A percentile compares a stretch with the other conserved stretches of the same genome.
phyloP scores from a whole-genome alignment of 2,329 filamentous ascomycete genomes.

The Stachybotrys chlorohalonatus region DNA sequence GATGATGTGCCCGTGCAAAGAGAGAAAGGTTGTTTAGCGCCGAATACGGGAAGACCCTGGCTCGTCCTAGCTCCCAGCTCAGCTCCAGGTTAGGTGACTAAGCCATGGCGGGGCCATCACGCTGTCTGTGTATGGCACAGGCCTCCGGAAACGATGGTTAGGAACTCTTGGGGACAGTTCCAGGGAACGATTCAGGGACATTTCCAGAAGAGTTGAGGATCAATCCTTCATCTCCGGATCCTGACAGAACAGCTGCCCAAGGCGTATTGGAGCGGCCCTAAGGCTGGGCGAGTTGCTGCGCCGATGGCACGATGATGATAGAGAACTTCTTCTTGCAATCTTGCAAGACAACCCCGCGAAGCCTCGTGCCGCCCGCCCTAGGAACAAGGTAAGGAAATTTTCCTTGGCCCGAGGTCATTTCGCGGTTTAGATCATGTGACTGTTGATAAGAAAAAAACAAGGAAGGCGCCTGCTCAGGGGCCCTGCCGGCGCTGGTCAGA shows the following conservation, averaged over 20 bases:
- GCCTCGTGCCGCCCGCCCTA: neutral
- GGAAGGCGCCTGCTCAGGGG: neutral
- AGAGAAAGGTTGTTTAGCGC: too few relatives aligned
- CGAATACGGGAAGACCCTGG: too few relatives aligned
- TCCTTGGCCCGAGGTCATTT: neutral
- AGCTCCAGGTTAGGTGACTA: too few relatives aligned
- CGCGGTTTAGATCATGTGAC: neutral
- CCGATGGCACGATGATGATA: neutral
- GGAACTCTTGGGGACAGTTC: neutral
- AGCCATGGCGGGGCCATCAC: too few relatives aligned
- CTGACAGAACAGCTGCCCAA: neutral
- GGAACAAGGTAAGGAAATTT: neutral
- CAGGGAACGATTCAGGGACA: neutral
- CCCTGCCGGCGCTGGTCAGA: neutral
- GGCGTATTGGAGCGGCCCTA: neutral
- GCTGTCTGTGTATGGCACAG: too few relatives aligned
- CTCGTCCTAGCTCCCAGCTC: too few relatives aligned
- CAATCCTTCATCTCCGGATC: neutral
- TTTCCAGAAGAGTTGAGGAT: neutral
- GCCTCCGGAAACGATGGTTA: neutral
- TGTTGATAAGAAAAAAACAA: neutral
- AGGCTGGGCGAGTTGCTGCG: neutral
- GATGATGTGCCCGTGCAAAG: too few relatives aligned
- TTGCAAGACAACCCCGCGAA: neutral
- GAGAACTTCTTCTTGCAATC: neutral